These are phyloP conservation scores for Terfezia boudieri DNA, from an alignment of 495 filamentous ascomycete species.

Conservation along the genomic window DNA sequence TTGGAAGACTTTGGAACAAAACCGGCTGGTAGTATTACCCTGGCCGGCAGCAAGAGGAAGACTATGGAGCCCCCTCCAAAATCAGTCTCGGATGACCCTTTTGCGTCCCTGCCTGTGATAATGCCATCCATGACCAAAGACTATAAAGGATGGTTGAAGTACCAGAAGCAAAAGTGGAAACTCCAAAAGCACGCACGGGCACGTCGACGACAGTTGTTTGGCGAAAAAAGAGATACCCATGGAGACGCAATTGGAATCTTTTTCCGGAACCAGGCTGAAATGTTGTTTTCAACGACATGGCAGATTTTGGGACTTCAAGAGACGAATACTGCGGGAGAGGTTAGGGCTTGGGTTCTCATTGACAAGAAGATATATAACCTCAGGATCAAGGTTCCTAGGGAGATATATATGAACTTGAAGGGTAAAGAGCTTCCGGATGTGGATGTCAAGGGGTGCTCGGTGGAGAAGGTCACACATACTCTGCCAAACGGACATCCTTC, in stretches of 20 bases:
- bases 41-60: constrained; percentile 53
- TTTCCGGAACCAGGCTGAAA: constrained; percentile 77
- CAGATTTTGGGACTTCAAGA: constrained; percentile 71
- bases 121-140: constrained; percentile 79
- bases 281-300: constrained; percentile 79
- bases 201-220: constrained; percentile 77
- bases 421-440: constrained; percentile 69
- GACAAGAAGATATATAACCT: constrained; percentile 72
- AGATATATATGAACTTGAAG: constrained; percentile 80
- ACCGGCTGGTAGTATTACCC: constrained; percentile 36
- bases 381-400: constrained; percentile 71
- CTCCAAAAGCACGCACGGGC: constrained; percentile 82
- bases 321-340: constrained; percentile 60
- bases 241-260: constrained; percentile 58
- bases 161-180: constrained; percentile 98
- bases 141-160: constrained; percentile 71
- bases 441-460: constrained; percentile 63
- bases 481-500: constrained; percentile 90
- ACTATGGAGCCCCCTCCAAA: constrained; percentile 33
- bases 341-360: constrained; percentile 77
- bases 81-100: constrained; percentile 46
- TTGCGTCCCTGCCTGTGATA: constrained; percentile 53
- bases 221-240: constrained; percentile 48
- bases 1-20: constrained; percentile 76
- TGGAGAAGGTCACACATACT: constrained; percentile 77